Percentiles rank a stretch among this genome's conserved stretches.
phyloP scores from a whole-genome alignment of 208 protist species.

The Tritrichomonas foetus region DNA sequence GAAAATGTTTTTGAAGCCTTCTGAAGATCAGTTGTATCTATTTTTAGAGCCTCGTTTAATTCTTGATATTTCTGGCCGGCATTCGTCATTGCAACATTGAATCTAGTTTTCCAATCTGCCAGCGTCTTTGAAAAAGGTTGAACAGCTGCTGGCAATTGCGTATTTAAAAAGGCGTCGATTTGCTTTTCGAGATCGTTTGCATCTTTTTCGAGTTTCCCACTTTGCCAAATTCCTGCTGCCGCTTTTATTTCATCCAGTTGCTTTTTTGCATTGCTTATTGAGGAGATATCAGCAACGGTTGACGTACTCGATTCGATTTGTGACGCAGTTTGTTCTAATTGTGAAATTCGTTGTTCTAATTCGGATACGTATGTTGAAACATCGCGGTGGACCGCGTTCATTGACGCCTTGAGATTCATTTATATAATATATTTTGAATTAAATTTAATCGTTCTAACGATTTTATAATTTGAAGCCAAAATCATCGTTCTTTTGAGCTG shows the following conservation, averaged over 20 bases:
- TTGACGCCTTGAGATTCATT: too few relatives aligned
- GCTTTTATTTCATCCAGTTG: not conserved
- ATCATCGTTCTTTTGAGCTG: too few relatives aligned
- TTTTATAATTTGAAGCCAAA: too few relatives aligned
- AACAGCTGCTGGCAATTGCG: not conserved
- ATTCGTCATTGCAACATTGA: not conserved
- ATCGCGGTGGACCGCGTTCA: not conserved
- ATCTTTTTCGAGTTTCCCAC: not conserved
- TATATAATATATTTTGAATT: too few relatives aligned
- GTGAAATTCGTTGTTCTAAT: not conserved
- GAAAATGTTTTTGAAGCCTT: not conserved
- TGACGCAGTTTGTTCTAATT: not conserved
- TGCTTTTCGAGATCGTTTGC: not conserved
- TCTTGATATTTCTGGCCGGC: not conserved
- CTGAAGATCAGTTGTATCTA: not conserved
- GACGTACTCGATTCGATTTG: not conserved
- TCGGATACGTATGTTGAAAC: not conserved
- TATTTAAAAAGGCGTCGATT: not conserved
- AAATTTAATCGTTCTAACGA: too few relatives aligned
- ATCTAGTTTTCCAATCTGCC: not conserved
- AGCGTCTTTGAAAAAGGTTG: not conserved
- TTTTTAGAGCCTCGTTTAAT: not conserved
- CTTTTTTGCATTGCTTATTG: not conserved
- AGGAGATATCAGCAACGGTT: not conserved
- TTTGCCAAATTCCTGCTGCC: not conserved